A percentile compares a stretch with the other conserved stretches of the same genome.
phyloP scores from a whole-genome alignment of 371 early-diverging fungal species.

The Rhizopus microsporus region DNA sequence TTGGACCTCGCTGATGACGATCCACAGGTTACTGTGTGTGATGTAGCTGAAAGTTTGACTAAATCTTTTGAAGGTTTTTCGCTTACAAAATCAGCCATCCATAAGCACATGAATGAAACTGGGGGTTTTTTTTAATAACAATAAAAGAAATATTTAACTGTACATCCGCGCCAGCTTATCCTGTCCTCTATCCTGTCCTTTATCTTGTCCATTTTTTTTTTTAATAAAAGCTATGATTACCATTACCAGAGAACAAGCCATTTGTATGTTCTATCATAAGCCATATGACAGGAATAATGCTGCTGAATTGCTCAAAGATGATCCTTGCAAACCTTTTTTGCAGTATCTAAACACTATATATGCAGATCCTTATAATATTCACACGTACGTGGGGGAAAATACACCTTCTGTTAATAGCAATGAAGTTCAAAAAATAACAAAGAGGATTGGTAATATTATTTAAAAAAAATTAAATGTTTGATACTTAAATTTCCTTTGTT shows the following conservation, averaged over 20 bases:
- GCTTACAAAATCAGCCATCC: too few relatives aligned
- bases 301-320: slow-evolving; percentile 17
- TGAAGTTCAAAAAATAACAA: slow-evolving; percentile 6
- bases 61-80: too few relatives aligned
- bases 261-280: slow-evolving; percentile 22
- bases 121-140: too few relatives aligned
- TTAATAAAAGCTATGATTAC: slow-evolving; percentile 10
- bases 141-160: too few relatives aligned
- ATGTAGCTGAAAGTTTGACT: too few relatives aligned
- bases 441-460: slow-evolving; percentile 12
- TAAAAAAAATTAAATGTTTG: slow-evolving; percentile 9
- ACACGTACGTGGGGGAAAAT: slow-evolving; percentile 9
- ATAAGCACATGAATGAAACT: too few relatives aligned
- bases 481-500: slow-evolving; percentile 2
- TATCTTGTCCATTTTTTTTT: slow-evolving; percentile 13
- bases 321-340: slow-evolving; percentile 17
- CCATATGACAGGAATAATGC: slow-evolving; percentile 14
- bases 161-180: slow-evolving; percentile 4
- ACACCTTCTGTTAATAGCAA: slow-evolving; percentile 1
- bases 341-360: slow-evolving; percentile 5
- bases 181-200: slow-evolving; percentile 5
- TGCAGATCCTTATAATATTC: not conserved
- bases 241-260: slow-evolving; percentile 18
- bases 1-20: too few relatives aligned
- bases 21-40: too few relatives aligned